Evolutionary conservation across 352 stramenopile genomes (phyloP).

Genomic region (Globisporangium iwayamae): DNA sequence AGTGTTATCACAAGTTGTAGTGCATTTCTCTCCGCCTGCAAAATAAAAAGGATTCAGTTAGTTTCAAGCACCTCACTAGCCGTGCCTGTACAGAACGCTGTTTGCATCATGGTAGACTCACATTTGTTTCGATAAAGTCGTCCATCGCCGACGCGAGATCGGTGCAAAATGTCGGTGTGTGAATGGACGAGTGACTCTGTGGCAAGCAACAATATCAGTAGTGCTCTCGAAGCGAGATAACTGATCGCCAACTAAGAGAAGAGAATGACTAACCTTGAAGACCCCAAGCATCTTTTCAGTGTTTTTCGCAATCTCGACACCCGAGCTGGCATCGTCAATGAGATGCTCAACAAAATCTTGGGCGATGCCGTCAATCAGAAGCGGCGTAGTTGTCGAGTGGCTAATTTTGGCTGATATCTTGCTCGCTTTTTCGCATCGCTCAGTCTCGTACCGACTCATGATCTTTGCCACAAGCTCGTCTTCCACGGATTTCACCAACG

Average conservation of each 20-base stretch:
- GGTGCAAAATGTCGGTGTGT: slow-evolving; percentile 56
- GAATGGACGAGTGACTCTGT: slow-evolving; percentile 72
- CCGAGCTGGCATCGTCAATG: slow-evolving; percentile 56
- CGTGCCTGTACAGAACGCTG: too few species aligned
- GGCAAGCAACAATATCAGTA: neutral
- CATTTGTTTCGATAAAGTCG: slow-evolving; percentile 27
- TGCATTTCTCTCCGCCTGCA: slow-evolving; percentile 62
- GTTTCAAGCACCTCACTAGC: too few species aligned
- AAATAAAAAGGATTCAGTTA: neutral
- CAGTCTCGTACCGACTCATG: slow-evolving; percentile 61
- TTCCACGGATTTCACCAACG: slow-evolving; percentile 58
- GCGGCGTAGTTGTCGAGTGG: slow-evolving; percentile 7
- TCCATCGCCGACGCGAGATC: slow-evolving; percentile 46
- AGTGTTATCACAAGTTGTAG: slow-evolving; percentile 75
- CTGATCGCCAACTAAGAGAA: neutral
- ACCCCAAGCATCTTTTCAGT: slow-evolving; percentile 65
- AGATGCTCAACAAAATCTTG: slow-evolving; percentile 44
- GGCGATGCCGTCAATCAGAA: slow-evolving; percentile 26
- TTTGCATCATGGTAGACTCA: slow-evolving; percentile 17
- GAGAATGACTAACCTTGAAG: slow-evolving; percentile 56
- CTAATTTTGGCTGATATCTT: slow-evolving; percentile 5
- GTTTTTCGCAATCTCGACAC: slow-evolving; percentile 61
- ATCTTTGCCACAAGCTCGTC: slow-evolving; percentile 73
- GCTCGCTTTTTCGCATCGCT: slow-evolving; percentile 21
- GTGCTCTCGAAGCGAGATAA: neutral